phyloP scores from a whole-genome alignment of 495 filamentous ascomycete genomes.

The Xylaria nigripes region DNA sequence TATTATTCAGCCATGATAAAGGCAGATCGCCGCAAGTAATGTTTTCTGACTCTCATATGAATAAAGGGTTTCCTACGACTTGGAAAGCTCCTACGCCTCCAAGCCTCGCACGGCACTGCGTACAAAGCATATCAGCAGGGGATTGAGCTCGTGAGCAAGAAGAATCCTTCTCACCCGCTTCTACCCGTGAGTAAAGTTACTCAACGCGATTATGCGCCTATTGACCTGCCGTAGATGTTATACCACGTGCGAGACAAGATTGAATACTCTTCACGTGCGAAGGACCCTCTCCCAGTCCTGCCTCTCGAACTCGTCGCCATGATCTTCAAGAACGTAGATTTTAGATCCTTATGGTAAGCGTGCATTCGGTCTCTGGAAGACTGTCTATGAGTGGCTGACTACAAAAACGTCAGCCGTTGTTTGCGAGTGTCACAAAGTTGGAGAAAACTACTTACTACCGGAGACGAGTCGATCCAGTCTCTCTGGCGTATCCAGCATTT shows the following conservation, averaged over 20 bases:
- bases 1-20: neutral
- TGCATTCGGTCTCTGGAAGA: neutral
- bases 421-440: constrained; percentile 20
- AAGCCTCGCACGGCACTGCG: constrained; percentile 5
- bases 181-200: constrained; percentile 11
- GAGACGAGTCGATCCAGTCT: neutral
- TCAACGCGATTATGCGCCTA: neutral
- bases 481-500: constrained; percentile 18
- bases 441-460: constrained; percentile 11
- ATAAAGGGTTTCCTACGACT: constrained; percentile 10
- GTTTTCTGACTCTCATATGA: neutral
- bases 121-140: constrained; percentile 20
- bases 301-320: constrained; percentile 43
- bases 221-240: constrained; percentile 12
- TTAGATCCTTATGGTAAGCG: constrained; percentile 44
- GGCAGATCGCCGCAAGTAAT: neutral
- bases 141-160: constrained; percentile 18
- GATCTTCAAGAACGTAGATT: constrained; percentile 38
- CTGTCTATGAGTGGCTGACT: neutral
- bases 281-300: constrained; percentile 41
- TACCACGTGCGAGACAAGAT: constrained; percentile 13
- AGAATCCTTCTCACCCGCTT: constrained; percentile 12
- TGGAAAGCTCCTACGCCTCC: constrained; percentile 9
- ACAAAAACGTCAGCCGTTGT: constrained; percentile 12
- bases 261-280: constrained; percentile 1